Evolutionary conservation across 208 protist genomes (phyloP).

Genomic region (Trypanosoma scelopori): DNA sequence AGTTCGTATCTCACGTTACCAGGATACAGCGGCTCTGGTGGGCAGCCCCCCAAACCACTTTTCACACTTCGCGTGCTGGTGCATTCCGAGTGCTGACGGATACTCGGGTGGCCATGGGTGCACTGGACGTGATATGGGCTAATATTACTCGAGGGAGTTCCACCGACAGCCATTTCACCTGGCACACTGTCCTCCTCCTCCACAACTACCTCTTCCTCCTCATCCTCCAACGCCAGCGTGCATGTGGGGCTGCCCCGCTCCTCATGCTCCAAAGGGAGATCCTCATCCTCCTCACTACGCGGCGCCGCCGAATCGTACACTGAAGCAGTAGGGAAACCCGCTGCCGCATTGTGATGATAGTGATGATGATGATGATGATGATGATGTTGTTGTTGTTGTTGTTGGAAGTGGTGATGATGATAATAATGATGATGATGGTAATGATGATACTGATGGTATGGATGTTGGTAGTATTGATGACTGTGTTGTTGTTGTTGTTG

Average conservation of each 20-base stretch:
- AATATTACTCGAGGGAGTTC: background rate
- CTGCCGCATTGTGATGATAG: slow-evolving; percentile 1
- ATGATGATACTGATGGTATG: slow-evolving; percentile 10
- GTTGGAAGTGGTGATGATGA: slow-evolving; percentile 23
- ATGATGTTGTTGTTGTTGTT: slow-evolving; percentile 27
- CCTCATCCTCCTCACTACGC: background rate
- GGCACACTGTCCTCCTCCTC: background rate
- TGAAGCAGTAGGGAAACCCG: background rate
- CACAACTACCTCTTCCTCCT: background rate
- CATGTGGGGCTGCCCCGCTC: background rate
- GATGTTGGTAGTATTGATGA: background rate
- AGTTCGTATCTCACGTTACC: background rate
- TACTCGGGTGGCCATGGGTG: background rate
- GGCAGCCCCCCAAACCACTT: background rate
- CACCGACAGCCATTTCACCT: background rate
- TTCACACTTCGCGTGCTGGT: background rate
- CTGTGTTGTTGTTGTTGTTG: too few relatives aligned
- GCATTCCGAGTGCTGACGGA: background rate
- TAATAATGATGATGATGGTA: slow-evolving; percentile 32
- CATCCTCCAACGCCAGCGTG: background rate
- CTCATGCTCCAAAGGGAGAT: background rate
- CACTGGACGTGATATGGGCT: background rate
- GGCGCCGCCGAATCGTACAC: background rate
- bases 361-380: slow-evolving; percentile 17
- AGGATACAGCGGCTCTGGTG: background rate